phyloP scores from a whole-genome alignment of 305 asterid genomes.

The Plantago coronopus region DNA sequence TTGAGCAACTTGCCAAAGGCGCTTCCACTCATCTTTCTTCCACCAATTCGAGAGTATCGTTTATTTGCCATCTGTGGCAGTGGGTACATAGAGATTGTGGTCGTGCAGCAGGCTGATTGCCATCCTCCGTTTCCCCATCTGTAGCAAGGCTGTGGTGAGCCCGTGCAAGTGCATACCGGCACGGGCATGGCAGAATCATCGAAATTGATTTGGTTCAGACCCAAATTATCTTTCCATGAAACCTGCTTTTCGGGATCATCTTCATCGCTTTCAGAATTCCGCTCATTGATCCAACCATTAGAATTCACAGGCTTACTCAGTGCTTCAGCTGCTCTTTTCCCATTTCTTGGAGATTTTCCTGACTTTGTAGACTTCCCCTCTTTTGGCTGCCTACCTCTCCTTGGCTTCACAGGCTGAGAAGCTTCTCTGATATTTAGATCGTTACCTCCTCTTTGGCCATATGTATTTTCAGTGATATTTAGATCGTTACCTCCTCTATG shows the following conservation, averaged over 20 bases:
- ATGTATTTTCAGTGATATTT: constrained; percentile 26
- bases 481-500: constrained; percentile 4
- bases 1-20: constrained; percentile 72
- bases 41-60: constrained; percentile 76
- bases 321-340: constrained; percentile 50
- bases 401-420: constrained; percentile 43
- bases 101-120: constrained; percentile 93
- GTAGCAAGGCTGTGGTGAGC: constrained; percentile 84
- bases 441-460: constrained; percentile 3
- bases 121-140: constrained; percentile 97
- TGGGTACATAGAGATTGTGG: constrained; percentile 79
- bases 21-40: constrained; percentile 84
- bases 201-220: constrained; percentile 66
- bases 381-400: constrained; percentile 50
- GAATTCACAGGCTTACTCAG: constrained; percentile 37
- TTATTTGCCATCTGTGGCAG: constrained; percentile 72
- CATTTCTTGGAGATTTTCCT: constrained; percentile 36
- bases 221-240: constrained; percentile 71
- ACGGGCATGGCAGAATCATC: constrained; percentile 85
- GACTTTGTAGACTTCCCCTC: constrained; percentile 46
- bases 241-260: constrained; percentile 46
- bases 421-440: constrained; percentile 30
- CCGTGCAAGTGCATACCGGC: constrained; percentile 87
- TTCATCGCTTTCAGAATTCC: constrained; percentile 44
- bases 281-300: constrained; percentile 44